Percentiles rank a stretch among this genome's conserved stretches.
phyloP scores from a whole-genome alignment of 352 stramenopile species.

The Globisporangium heterothallicum region DNA sequence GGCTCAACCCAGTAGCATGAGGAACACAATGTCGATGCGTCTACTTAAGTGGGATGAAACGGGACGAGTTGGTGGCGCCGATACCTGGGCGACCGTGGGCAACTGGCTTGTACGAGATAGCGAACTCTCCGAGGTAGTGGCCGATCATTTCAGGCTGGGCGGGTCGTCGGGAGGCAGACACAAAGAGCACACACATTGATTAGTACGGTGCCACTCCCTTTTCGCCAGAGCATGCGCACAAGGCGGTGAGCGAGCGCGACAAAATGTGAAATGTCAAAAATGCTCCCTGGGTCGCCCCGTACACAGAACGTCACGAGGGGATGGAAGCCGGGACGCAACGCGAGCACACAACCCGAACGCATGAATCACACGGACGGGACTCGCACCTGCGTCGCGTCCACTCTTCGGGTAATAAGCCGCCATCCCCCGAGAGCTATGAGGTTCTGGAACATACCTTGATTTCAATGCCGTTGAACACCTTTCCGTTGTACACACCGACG shows the following conservation, averaged over 20 bases:
- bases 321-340: constrained; percentile 40
- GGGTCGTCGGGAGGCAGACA: too few relatives aligned
- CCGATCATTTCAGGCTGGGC: constrained; percentile 98
- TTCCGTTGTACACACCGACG: constrained; percentile 99
- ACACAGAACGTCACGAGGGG: constrained; percentile 86
- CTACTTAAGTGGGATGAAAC: constrained; percentile 99
- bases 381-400: constrained; percentile 11
- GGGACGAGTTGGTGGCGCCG: constrained; percentile 94
- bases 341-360: neutral
- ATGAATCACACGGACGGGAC: neutral
- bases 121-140: constrained; percentile 99
- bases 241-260: constrained; percentile 11
- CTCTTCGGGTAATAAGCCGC: constrained; percentile 76
- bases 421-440: constrained; percentile 75
- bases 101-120: constrained; percentile 98
- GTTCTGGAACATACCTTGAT: constrained; percentile 96
- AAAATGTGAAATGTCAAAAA: constrained; percentile 21
- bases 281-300: constrained; percentile 85
- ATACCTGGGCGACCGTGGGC: constrained; percentile 98
- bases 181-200: constrained; percentile 19
- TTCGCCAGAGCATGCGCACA: neutral
- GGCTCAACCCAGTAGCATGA: constrained; percentile 50
- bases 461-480: constrained; percentile 99
- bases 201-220: constrained; percentile 8
- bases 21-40: constrained; percentile 21